Conservation (phyloP, 2,329 filamentous ascomycete species). For the Aspergillus sojae region DNA sequence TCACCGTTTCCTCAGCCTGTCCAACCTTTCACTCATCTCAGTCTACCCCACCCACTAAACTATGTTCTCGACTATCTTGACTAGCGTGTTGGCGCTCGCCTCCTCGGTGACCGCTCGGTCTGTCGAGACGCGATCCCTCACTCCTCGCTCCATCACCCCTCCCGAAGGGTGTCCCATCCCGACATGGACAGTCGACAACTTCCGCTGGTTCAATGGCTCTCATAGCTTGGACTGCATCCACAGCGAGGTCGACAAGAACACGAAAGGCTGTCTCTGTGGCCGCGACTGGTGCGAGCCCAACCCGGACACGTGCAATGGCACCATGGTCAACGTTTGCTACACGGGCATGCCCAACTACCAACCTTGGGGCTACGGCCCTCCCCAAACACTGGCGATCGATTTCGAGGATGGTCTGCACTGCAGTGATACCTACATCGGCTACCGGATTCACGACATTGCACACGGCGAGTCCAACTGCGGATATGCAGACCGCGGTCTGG, state of each 20-base stretch:
- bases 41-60: not conserved
- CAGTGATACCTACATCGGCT: conserved; percentile 33
- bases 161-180: conserved; percentile 31
- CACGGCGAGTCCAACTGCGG: conserved; percentile 32
- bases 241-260: conserved; percentile 23
- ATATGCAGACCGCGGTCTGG: conserved; percentile 27
- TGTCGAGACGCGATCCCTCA: conserved; percentile 21
- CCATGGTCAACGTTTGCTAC: conserved; percentile 29
- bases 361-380: conserved; percentile 33
- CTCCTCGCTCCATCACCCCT: conserved; percentile 25
- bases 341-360: conserved; percentile 35
- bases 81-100: conserved; percentile 16
- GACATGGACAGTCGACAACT: conserved; percentile 29
- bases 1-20: not conserved
- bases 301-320: conserved; percentile 27
- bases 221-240: conserved; percentile 24
- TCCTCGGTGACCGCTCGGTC: conserved; percentile 1
- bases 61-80: conserved; percentile 9
- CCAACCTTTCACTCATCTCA: not conserved
- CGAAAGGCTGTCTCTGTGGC: conserved; percentile 28
- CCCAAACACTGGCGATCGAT: conserved; percentile 28
- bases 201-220: conserved; percentile 24
- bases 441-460: conserved; percentile 32
- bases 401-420: conserved; percentile 29
- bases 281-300: conserved; percentile 26